phyloP scores from a whole-genome alignment of 768 basidiomycete species.

The Psilocybe azurescens region DNA sequence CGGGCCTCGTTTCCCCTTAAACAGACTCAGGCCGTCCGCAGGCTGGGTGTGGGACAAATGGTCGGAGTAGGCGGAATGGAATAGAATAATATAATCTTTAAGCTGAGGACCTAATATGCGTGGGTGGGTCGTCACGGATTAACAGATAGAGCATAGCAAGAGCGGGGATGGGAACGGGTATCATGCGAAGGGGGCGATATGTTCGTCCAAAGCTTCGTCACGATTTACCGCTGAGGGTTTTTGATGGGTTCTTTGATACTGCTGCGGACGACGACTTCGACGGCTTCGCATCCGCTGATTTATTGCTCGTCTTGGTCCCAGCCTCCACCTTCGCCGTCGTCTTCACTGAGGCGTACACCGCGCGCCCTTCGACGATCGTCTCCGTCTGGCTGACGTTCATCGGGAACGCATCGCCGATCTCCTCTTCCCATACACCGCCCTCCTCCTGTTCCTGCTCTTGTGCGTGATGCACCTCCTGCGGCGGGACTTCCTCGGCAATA shows the following conservation, averaged over 20 bases:
- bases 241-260: constrained; percentile 4
- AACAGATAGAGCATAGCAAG: background rate
- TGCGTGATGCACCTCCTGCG: background rate
- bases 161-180: background rate
- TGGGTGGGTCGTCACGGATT: background rate
- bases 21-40: no score
- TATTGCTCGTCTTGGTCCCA: background rate
- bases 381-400: constrained; percentile 29
- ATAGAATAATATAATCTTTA: background rate
- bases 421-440: constrained; percentile 31
- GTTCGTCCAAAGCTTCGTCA: constrained; percentile 1
- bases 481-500: background rate
- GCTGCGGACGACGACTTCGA: background rate
- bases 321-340: constrained; percentile 3
- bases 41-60: background rate
- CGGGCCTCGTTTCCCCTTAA: no score
- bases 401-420: constrained; percentile 32
- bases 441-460: constrained; percentile 20
- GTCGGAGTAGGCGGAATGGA: background rate
- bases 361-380: constrained; percentile 22
- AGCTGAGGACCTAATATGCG: background rate
- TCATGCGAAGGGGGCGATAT: background rate
- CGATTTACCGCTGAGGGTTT: constrained; percentile 7
- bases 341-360: constrained; percentile 6
- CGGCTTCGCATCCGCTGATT: background rate